These are phyloP conservation scores for Pseudopediastrum boryanum DNA, from an alignment of 139 green algal species.

Conservation along the genomic window DNA sequence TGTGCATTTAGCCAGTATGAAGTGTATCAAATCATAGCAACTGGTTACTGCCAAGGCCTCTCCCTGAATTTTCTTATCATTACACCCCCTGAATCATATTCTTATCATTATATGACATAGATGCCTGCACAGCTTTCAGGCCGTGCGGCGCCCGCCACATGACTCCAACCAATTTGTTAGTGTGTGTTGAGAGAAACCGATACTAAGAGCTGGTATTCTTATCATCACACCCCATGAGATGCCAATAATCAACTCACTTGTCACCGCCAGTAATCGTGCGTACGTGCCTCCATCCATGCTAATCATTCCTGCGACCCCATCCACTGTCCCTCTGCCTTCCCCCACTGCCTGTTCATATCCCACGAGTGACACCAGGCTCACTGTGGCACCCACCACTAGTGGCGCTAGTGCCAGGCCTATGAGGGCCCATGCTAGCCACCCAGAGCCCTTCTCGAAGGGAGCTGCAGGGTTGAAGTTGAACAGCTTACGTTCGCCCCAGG, in stretches of 20 bases:
- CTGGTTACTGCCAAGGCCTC: no score
- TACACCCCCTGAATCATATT: no score
- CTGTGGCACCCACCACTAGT: conserved; percentile 59
- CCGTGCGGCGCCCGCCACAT: no score
- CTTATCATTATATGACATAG: no score
- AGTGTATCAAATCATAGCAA: no score
- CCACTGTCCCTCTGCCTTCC: conserved; percentile 69
- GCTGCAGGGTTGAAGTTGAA: conserved; percentile 48
- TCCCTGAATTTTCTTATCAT: no score
- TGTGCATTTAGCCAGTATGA: no score
- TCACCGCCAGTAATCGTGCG: conserved; percentile 55
- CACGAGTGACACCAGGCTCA: conserved; percentile 39
- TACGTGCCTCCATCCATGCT: conserved; percentile 68
- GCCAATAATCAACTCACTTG: conserved; percentile 39
- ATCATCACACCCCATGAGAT: no score
- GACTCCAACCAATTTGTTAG: no score
- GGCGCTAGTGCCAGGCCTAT: conserved; percentile 68
- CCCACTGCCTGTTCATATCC: conserved; percentile 50
- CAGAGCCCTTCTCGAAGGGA: conserved; percentile 64
- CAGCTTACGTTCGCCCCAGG: not conserved
- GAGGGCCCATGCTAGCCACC: conserved; percentile 81
- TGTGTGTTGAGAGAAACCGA: no score
- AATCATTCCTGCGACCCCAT: conserved; percentile 78
- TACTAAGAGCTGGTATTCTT: no score
- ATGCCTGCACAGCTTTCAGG: no score